A percentile compares a stretch with the other conserved stretches of the same genome.
Conservation (phyloP, 208 protist species). For the Crithidia acanthocephali region DNA sequence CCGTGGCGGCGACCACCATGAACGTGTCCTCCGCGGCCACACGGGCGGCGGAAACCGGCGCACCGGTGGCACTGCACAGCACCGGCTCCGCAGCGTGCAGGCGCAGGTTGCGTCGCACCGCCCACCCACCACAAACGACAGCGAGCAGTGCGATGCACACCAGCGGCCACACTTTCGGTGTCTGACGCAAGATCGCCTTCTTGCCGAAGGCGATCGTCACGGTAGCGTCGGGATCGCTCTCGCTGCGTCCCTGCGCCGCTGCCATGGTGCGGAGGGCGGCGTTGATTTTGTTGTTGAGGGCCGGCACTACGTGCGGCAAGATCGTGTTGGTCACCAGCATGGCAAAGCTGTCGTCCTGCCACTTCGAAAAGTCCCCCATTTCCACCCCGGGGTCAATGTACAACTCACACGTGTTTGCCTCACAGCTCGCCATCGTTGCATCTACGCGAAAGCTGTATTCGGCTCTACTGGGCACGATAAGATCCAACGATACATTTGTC, state of each 20-base stretch:
- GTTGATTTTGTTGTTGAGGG: conserved; percentile 17
- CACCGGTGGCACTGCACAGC: conserved; percentile 8
- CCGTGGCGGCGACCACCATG: conserved; percentile 32
- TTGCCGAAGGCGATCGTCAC: conserved; percentile 20
- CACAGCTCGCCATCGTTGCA: conserved; percentile 8
- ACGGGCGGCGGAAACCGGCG: conserved; percentile 25
- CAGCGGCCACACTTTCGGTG: conserved; percentile 9
- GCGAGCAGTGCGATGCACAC: conserved; percentile 1
- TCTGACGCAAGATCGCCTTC: background rate
- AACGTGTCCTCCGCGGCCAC: conserved; percentile 55
- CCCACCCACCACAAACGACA: background rate
- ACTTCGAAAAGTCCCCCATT: background rate
- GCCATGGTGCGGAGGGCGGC: background rate
- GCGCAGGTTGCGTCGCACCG: conserved; percentile 22
- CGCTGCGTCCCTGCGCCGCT: background rate
- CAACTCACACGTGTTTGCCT: conserved; percentile 18
- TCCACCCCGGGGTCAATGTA: conserved; percentile 18
- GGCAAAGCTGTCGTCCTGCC: background rate
- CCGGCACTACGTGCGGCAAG: background rate
- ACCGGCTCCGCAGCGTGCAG: conserved; percentile 28
- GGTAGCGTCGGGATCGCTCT: background rate
- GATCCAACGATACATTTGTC: background rate
- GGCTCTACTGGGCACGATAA: background rate
- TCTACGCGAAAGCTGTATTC: conserved; percentile 1
- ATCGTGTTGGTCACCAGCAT: background rate